Base-by-base conservation (phyloP, 2,329 filamentous ascomycete species). In the Diaporthe nobilis region DNA sequence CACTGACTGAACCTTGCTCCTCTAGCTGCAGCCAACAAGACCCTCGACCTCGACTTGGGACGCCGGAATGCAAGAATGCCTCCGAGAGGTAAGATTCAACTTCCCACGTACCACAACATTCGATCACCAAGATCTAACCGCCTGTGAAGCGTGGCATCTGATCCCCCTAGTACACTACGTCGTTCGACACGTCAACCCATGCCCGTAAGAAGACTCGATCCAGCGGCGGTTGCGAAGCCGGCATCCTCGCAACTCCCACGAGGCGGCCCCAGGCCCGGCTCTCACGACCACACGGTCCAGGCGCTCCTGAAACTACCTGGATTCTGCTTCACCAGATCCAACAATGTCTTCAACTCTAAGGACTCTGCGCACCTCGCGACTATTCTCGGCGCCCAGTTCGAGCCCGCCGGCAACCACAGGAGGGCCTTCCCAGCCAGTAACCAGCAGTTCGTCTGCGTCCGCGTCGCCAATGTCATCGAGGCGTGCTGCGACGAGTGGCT, bases 401-500 rank as follows among this genome's bases (percentile, higher is more conserved):
- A 67, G 22, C 42, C 15, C 2, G 73, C 25, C 7, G 60, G 34
- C 13, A 51, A 25, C n/a, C 20, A 73, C 34, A 55, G 22, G 10
- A 17, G 17, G n/a, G 12, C 49, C 12, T 4, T 74, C 17, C 57
- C 74, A 3, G 70, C 73, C 25, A 39, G 49, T 31, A 28, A 67
- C 70, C 76, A 77, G 70, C 39, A 31, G 39, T 2, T 49, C 5
- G 63, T 71, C 28, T 61, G 57, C 9, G 13, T 60, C 15, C 70
- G 73, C 25, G 55, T 77, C 3, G 76, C 76, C 34, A 63, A 77
- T 8, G 15, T 77, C n/a, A 70, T 77, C 34, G 76, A 77, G 42
- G 65, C 34, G 4, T 77, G 76, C 37, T 49, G 65, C 13, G 76
- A 77, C 8, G 76, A 77, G 42, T 77, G 76, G 76, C 73, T 77